These are phyloP conservation scores for Setaria italica DNA, from an alignment of 202 grass and related monocot genomes.

Conservation along the genomic window DNA sequence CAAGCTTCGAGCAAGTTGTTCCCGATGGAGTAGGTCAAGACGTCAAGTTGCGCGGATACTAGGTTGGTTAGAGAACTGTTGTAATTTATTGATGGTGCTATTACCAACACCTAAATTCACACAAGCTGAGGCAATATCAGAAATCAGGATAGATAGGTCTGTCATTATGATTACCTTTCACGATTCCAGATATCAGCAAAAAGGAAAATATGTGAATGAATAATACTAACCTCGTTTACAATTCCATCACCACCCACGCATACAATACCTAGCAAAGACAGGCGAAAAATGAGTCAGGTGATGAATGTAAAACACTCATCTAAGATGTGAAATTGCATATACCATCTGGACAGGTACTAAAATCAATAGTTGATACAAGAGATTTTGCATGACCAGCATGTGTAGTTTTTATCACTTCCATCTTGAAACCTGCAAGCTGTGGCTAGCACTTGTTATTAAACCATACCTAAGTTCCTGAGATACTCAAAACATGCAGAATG, in stretches of 20 bases:
- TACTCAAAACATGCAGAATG: conserved; percentile 28
- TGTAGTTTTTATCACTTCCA: conserved; percentile 82
- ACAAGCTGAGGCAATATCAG: conserved; percentile 1
- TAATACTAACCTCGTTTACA: conserved; percentile 79
- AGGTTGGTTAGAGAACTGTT: conserved; percentile 29
- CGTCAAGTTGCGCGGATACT: conserved; percentile 14
- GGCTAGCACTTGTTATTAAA: conserved; percentile 54
- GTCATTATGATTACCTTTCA: conserved; percentile 20
- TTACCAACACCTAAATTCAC: conserved; percentile 6
- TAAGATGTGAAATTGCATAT: conserved; percentile 49
- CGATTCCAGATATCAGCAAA: background rate
- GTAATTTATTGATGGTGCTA: conserved; percentile 10
- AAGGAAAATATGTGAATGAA: conserved; percentile 12
- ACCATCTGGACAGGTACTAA: conserved; percentile 82
- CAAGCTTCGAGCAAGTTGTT: conserved; percentile 21
- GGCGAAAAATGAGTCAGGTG: conserved; percentile 42
- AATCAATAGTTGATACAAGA: conserved; percentile 73
- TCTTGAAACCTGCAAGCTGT: conserved; percentile 92
- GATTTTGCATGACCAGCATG: conserved; percentile 87
- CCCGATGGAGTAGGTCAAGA: background rate
- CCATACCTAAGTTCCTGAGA: conserved; percentile 28
- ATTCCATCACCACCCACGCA: conserved; percentile 88
- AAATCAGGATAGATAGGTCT: conserved; percentile 30
- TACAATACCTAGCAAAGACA: conserved; percentile 69
- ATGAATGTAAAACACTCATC: conserved; percentile 42